Percentiles rank a stretch among this genome's conserved stretches.
These are phyloP conservation scores for Claviceps sp. DNA, from an alignment of 2,329 filamentous ascomycete species.

Conservation along the genomic window DNA sequence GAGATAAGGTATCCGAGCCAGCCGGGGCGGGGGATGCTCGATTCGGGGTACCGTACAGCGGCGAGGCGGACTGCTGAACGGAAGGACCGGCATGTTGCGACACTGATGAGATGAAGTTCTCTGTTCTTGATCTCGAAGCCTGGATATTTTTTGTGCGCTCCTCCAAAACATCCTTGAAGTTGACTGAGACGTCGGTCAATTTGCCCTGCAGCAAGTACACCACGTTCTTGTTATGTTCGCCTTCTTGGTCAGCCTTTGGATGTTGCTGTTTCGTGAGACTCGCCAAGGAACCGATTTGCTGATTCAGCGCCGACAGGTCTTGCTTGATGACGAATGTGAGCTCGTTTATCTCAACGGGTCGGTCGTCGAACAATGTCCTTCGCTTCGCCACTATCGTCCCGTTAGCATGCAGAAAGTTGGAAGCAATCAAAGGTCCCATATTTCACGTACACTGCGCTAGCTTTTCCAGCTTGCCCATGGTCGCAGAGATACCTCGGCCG, in stretches of 20 bases:
- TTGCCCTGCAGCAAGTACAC: conserved; percentile 84
- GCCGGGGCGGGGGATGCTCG: conserved; percentile 53
- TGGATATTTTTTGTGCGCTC: conserved; percentile 97
- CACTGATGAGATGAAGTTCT: conserved; percentile 91
- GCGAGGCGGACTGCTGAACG: conserved; percentile 64
- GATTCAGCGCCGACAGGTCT: conserved; percentile 71
- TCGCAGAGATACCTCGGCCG: conserved; percentile 77
- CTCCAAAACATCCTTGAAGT: conserved; percentile 95
- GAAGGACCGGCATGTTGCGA: conserved; percentile 60
- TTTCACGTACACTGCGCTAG: conserved; percentile 58
- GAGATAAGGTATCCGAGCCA: conserved; percentile 61
- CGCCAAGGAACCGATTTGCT: conserved; percentile 77
- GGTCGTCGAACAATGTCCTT: conserved; percentile 94
- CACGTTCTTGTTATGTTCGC: conserved; percentile 96
- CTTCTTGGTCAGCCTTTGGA: conserved; percentile 63
- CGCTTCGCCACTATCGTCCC: conserved; percentile 65
- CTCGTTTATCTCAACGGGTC: conserved; percentile 92
- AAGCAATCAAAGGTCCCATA: too few species aligned
- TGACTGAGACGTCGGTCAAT: conserved; percentile 80
- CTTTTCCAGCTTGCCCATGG: conserved; percentile 91
- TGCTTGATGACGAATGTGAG: conserved; percentile 97
- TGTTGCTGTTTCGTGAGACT: conserved; percentile 64
- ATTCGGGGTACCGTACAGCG: conserved; percentile 69
- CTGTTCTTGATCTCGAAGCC: conserved; percentile 78
- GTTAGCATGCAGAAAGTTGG: background rate